phyloP scores from a whole-genome alignment of 2,329 filamentous ascomycete species.

The Calonectria fujianensis region DNA sequence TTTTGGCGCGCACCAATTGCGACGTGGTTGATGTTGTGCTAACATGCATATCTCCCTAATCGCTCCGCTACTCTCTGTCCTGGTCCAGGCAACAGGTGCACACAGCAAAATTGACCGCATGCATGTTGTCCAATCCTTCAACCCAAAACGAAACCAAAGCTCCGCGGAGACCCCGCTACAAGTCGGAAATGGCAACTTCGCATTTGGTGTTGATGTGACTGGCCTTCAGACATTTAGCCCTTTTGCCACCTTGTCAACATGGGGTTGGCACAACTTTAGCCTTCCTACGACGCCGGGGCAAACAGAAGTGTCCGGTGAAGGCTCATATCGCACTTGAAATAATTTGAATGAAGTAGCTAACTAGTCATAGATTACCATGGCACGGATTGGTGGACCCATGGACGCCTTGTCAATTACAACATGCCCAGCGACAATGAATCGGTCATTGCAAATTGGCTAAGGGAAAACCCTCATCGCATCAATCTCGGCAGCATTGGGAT shows the following conservation, averaged over 20 bases:
- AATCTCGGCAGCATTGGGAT: neutral
- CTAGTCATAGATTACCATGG: neutral
- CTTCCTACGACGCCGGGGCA: slow-evolving; percentile 5
- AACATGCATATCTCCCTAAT: neutral
- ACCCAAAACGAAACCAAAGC: slow-evolving; percentile 1
- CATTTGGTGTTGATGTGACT: slow-evolving; percentile 3
- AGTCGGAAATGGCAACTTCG: slow-evolving; percentile 18
- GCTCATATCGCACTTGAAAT: neutral
- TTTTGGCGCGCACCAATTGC: neutral
- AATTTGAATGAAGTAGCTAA: neutral
- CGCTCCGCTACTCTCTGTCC: neutral
- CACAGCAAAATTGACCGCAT: neutral
- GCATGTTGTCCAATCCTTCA: slow-evolving; percentile 5
- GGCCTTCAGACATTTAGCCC: slow-evolving; percentile 9
- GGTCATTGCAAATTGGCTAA: slow-evolving; percentile 2
- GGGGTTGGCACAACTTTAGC: slow-evolving; percentile 21
- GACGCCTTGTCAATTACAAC: slow-evolving; percentile 11
- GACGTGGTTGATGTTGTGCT: too few relatives aligned
- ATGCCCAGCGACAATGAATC: slow-evolving; percentile 16
- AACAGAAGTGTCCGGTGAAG: slow-evolving; percentile 1
- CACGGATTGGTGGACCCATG: slow-evolving; percentile 11
- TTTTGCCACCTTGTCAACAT: slow-evolving; percentile 3
- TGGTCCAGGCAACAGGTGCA: neutral
- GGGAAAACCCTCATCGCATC: slow-evolving; percentile 15
- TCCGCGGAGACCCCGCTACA: neutral